Percentiles rank a stretch among this genome's conserved stretches.
phyloP scores from a whole-genome alignment of 1,284 basidiomycete genomes.

The Fistulinella cinereoalba region DNA sequence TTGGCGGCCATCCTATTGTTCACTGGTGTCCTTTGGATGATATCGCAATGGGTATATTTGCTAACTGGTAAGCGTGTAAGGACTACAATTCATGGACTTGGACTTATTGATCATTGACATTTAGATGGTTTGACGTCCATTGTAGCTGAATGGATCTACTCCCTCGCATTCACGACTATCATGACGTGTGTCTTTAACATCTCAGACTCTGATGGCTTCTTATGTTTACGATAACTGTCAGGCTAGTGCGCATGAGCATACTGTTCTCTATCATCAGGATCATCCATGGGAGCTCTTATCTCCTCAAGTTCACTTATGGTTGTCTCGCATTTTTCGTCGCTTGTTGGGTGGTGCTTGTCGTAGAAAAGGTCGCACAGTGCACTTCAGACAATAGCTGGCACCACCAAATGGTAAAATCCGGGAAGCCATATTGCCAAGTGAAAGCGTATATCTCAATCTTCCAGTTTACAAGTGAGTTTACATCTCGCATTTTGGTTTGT shows the following conservation, averaged over 20 bases:
- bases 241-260: slow-evolving; percentile 16
- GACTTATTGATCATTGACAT: background rate
- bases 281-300: background rate
- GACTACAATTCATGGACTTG: background rate
- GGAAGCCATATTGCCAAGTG: slow-evolving; percentile 3
- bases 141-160: slow-evolving; percentile 11
- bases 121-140: slow-evolving; percentile 9
- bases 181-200: slow-evolving; percentile 6
- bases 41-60: slow-evolving; percentile 12
- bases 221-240: background rate
- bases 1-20: slow-evolving; percentile 15
- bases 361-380: slow-evolving; percentile 14
- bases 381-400: slow-evolving; percentile 15
- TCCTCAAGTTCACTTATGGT: slow-evolving; percentile 13
- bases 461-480: slow-evolving; percentile 12
- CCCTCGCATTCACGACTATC: slow-evolving; percentile 11
- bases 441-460: slow-evolving; percentile 4
- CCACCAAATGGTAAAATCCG: background rate
- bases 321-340: slow-evolving; percentile 10
- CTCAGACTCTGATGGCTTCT: background rate
- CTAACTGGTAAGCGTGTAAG: slow-evolving; percentile 6
- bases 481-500: background rate
- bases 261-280: slow-evolving; percentile 23
- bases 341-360: slow-evolving; percentile 10
- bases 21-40: slow-evolving; percentile 12